These are phyloP conservation scores for Metschnikowia reukaufii DNA, from an alignment of 805 yeast species.

Conservation along the genomic window DNA sequence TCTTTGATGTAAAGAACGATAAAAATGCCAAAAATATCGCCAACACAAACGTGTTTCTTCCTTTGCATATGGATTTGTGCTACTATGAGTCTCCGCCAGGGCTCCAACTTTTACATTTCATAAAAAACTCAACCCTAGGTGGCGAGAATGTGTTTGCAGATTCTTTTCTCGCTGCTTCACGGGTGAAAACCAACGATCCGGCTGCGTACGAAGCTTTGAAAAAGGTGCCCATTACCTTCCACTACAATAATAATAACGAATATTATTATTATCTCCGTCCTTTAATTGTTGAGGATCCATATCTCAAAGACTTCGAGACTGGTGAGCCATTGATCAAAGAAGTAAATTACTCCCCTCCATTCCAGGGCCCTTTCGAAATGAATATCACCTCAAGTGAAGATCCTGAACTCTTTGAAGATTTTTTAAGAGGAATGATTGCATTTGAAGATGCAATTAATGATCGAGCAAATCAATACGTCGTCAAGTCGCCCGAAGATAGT, in stretches of 20 bases:
- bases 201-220: constrained; percentile 62
- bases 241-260: constrained; percentile 61
- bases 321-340: constrained; percentile 45
- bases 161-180: constrained; percentile 61
- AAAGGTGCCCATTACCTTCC: constrained; percentile 65
- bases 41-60: constrained; percentile 60
- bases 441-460: constrained; percentile 60
- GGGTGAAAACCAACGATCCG: constrained; percentile 56
- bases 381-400: constrained; percentile 44
- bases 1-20: constrained; percentile 62
- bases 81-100: constrained; percentile 85
- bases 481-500: constrained; percentile 56
- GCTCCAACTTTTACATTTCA: constrained; percentile 64
- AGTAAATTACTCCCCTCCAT: constrained; percentile 78
- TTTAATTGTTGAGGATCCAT: constrained; percentile 50
- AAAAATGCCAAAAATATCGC: constrained; percentile 64
- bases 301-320: constrained; percentile 30
- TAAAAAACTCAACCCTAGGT: constrained; percentile 54
- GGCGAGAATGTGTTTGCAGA: constrained; percentile 74
- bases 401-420: constrained; percentile 47
- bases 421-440: constrained; percentile 54
- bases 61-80: constrained; percentile 74
- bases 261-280: constrained; percentile 64
- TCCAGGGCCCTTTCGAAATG: constrained; percentile 73
- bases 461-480: constrained; percentile 52